Base-by-base conservation (phyloP, 2,329 filamentous ascomycete species). In the Metarhizium sp. region DNA sequence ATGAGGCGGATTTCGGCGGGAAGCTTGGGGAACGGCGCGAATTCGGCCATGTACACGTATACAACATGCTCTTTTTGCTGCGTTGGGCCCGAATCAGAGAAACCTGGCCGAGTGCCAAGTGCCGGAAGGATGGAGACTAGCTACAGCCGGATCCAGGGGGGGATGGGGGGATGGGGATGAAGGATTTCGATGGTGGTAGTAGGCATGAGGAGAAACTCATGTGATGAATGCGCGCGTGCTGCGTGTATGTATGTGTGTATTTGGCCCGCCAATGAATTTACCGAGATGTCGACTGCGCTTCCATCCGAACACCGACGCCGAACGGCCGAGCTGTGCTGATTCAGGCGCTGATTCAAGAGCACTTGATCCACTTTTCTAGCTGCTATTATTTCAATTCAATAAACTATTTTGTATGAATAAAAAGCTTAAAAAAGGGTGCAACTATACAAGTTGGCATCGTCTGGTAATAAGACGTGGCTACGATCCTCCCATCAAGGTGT, bases 1-100 rank as follows among this genome's bases (percentile, higher is more conserved):
- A 29, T 18, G 14, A 53, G 25, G 18, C 55, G 51, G 25, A 59
- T 29, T 48, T 55, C 57, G 16, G 42, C 29, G 18, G 55, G 55
- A 8, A 58, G 51, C 3, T 16, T 38, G 4, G 30, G 20, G 25
- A 57, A 57, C 10, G 40, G 46, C 13, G 48, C 7, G 49, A 58
- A 56, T 10, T 52, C 36, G 30, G 36, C 18, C 50, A 45, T 20
- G 42, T 51, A 45, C 18, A 11, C 10, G 10, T 8, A 8, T 11
- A 11, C 32, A 34, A 34, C 32, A 34, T 34, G 6, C 32, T 11
- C 32, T 25, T 25, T 25, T 25, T 25, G 25, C 25, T 25, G 25
- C 25, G 25, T 4, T 25, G 40, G 14, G 11, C 14, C 40, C n/a
- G 40, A 43, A 43, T 14, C 6, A 6, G 16, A 14, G 16, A n/a